Conservation (phyloP, 192 early-diverging fungal genomes). For the Coemansia sp. region DNA sequence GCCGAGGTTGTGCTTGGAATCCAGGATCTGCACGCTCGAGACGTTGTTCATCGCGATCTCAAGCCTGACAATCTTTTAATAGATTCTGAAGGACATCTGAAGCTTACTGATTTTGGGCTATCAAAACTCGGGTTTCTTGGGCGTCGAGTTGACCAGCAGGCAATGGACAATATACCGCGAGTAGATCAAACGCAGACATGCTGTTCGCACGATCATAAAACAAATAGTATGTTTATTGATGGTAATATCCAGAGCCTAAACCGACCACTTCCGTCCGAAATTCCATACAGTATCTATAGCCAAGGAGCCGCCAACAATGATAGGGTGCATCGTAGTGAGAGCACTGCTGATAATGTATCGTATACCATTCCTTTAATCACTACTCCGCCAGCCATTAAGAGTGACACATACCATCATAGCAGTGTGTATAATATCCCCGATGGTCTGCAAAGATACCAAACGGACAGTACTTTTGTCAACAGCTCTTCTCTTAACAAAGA, state of each 20-base stretch:
- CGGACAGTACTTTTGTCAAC: background rate
- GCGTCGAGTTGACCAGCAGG: conserved; percentile 45
- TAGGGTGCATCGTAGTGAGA: background rate
- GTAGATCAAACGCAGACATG: background rate
- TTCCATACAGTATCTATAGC: conserved; percentile 2
- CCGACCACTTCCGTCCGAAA: background rate
- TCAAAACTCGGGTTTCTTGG: conserved; percentile 49
- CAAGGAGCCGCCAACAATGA: background rate
- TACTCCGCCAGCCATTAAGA: conserved; percentile 14
- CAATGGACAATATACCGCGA: conserved; percentile 5
- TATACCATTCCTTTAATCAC: conserved; percentile 7
- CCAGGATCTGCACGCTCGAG: conserved; percentile 81
- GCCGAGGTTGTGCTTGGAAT: conserved; percentile 86
- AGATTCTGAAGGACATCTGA: conserved; percentile 84
- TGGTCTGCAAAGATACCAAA: background rate
- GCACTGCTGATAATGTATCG: background rate
- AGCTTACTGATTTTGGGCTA: conserved; percentile 92
- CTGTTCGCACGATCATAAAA: background rate
- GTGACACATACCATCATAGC: background rate
- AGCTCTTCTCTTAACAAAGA: background rate
- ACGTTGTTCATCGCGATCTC: conserved; percentile 82
- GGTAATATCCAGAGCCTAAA: background rate
- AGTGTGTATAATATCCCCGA: background rate
- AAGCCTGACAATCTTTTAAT: conserved; percentile 87
- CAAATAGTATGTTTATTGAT: background rate